Evolutionary conservation across 306 rosid genomes (phyloP).

Genomic region (Styphnolobium japonicum): DNA sequence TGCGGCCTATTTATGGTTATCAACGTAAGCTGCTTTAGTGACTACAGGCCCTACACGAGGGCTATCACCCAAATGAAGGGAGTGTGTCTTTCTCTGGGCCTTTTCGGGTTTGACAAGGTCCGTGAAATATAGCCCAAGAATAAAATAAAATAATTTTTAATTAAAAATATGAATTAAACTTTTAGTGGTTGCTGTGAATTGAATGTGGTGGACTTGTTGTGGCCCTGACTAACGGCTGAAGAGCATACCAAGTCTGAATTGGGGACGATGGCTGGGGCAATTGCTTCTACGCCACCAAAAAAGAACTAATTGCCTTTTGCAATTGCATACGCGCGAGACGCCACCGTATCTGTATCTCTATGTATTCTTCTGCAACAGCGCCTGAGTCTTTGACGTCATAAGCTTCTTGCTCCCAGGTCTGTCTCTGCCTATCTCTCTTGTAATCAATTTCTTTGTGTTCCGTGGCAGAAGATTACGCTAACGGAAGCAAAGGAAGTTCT

Average conservation of each 20-base stretch:
- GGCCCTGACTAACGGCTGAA: background rate
- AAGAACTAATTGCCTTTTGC: background rate
- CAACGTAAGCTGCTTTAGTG: too few species aligned
- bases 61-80: too few species aligned
- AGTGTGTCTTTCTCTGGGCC: too few species aligned
- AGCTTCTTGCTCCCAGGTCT: background rate
- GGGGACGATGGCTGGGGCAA: background rate
- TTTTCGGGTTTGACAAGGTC: too few species aligned
- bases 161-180: too few species aligned
- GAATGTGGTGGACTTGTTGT: background rate
- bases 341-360: background rate
- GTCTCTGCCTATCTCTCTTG: background rate
- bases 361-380: background rate
- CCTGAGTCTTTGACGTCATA: background rate
- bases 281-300: conserved; percentile 33
- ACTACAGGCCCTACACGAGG: too few species aligned
- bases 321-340: background rate
- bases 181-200: background rate
- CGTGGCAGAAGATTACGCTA: too few species aligned
- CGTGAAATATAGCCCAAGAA: background rate
- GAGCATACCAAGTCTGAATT: background rate
- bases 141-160: background rate
- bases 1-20: too few species aligned
- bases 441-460: background rate
- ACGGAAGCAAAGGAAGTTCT: background rate